Conservation (phyloP, 805 yeast species). For the Lipomyces yamanashiensis region DNA sequence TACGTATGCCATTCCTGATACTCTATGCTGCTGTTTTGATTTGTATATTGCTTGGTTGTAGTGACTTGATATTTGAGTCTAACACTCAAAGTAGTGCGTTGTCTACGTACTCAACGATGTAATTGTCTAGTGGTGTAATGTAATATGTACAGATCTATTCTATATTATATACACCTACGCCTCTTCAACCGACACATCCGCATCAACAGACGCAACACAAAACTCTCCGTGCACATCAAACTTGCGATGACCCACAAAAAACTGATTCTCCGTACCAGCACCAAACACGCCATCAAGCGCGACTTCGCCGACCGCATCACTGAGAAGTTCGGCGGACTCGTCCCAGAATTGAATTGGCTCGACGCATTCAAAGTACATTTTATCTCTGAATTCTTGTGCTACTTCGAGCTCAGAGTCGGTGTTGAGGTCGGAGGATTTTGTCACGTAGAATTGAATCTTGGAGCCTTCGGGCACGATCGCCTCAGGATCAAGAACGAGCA, state of each 20-base stretch:
- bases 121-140: too few species aligned
- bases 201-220: constrained; percentile 26
- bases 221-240: constrained; percentile 35
- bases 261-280: constrained; percentile 32
- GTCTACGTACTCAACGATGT: too few species aligned
- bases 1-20: too few species aligned
- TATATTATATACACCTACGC: background rate
- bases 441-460: constrained; percentile 48
- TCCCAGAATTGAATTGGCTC: constrained; percentile 30
- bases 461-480: constrained; percentile 55
- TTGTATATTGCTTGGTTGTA: too few species aligned
- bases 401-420: constrained; percentile 9
- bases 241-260: constrained; percentile 23
- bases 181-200: background rate
- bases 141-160: background rate
- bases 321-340: background rate
- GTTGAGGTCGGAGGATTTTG: constrained; percentile 5
- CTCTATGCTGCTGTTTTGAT: too few species aligned
- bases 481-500: constrained; percentile 67
- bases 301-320: constrained; percentile 16
- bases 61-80: too few species aligned
- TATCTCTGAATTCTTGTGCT: constrained; percentile 8
- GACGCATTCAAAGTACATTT: constrained; percentile 32
- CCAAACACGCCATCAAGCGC: constrained; percentile 32
- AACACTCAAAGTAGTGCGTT: too few species aligned